These are phyloP conservation scores for Ganoderma leucocontextum DNA, from an alignment of 1,284 basidiomycete species.

Conservation along the genomic window DNA sequence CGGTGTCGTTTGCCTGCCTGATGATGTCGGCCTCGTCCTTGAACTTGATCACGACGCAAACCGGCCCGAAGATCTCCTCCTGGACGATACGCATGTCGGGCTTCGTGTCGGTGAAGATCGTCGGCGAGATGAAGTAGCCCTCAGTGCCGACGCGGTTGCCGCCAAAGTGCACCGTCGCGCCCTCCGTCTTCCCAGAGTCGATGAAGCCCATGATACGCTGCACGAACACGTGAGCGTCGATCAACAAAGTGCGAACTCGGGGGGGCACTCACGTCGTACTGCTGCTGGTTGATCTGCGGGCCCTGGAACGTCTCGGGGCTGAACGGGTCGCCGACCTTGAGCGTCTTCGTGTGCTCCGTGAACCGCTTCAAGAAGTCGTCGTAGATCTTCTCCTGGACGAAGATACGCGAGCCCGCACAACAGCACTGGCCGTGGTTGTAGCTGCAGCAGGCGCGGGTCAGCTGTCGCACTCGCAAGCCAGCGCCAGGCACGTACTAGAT, in stretches of 20 bases:
- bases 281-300: slow-evolving; percentile 84
- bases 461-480: not conserved
- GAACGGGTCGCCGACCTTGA: slow-evolving; percentile 88
- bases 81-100: slow-evolving; percentile 87
- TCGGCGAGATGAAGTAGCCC: slow-evolving; percentile 84
- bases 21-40: slow-evolving; percentile 71
- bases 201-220: slow-evolving; percentile 91
- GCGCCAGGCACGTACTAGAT: slow-evolving; percentile 64
- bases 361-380: slow-evolving; percentile 78
- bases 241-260: too few relatives aligned
- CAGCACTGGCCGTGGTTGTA: slow-evolving; percentile 89
- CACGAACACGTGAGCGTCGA: slow-evolving; percentile 1
- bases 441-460: slow-evolving; percentile 42
- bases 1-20: slow-evolving; percentile 83
- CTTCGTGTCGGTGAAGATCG: slow-evolving; percentile 84
- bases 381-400: slow-evolving; percentile 85
- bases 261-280: slow-evolving; percentile 62
- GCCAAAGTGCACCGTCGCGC: slow-evolving; percentile 84
- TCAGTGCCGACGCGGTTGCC: slow-evolving; percentile 79
- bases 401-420: slow-evolving; percentile 87
- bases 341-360: slow-evolving; percentile 60
- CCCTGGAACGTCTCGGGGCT: slow-evolving; percentile 76
- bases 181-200: slow-evolving; percentile 82
- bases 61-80: slow-evolving; percentile 94
- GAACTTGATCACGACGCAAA: slow-evolving; percentile 80